phyloP scores from a whole-genome alignment of 805 yeast genomes.

The Yarrowia keelungensis region DNA sequence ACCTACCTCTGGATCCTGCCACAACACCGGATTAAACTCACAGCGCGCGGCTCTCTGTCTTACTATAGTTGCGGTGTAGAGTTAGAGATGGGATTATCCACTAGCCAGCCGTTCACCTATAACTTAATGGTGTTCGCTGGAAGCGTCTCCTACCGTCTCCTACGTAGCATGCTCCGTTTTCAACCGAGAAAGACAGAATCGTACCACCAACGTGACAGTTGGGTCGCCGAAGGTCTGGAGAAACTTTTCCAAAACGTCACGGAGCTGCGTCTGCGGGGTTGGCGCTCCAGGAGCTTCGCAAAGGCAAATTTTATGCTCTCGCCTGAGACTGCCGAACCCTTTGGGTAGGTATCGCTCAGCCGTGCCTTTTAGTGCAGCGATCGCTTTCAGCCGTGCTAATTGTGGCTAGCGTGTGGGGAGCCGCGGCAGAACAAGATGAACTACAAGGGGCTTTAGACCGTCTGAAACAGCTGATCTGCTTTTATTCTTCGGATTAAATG shows the following conservation, averaged over 20 bases:
- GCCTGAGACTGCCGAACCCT: constrained; percentile 13
- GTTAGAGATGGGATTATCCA: background rate
- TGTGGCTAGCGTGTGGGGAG: background rate
- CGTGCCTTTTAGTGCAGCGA: constrained; percentile 6
- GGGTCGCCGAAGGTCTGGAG: background rate
- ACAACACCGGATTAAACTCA: background rate
- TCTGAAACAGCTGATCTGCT: too few relatives aligned
- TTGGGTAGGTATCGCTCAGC: constrained; percentile 1
- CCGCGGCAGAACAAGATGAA: too few relatives aligned
- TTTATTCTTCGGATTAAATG: constrained; percentile 1
- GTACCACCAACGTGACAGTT: too few relatives aligned
- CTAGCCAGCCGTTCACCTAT: background rate
- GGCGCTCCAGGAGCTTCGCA: background rate
- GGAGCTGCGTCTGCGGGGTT: constrained; percentile 1
- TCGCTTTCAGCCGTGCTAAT: constrained; percentile 5
- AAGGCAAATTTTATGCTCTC: constrained; percentile 2
- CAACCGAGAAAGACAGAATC: too few relatives aligned
- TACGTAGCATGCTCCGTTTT: too few relatives aligned
- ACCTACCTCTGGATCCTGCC: background rate
- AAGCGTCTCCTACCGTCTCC: too few relatives aligned
- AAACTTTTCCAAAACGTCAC: background rate
- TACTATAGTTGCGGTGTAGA: constrained; percentile 3
- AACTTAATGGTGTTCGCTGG: background rate
- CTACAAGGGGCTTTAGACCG: too few relatives aligned
- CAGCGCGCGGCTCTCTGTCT: constrained; percentile 5